Conservation (phyloP, 139 green algal genomes). For the Chara braunii region DNA sequence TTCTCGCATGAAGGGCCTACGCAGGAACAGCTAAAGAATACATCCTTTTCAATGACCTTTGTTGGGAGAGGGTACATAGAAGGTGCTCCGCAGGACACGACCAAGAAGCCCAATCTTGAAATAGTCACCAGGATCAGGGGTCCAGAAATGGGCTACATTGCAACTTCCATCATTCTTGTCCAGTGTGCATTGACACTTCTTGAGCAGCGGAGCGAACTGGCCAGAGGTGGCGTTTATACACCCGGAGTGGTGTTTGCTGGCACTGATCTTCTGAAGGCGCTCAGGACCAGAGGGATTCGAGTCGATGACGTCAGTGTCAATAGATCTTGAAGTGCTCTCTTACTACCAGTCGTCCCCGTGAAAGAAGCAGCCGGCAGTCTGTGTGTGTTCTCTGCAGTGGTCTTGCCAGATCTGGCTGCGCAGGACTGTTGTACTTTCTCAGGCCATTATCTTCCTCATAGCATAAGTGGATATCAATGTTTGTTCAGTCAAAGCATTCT, state of each 20-base stretch:
- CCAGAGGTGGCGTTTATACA: constrained; percentile 15
- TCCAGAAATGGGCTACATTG: constrained; percentile 11
- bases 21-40: constrained; percentile 11
- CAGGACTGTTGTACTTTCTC: too few relatives aligned
- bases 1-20: constrained; percentile 29
- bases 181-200: constrained; percentile 7
- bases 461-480: too few relatives aligned
- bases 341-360: too few relatives aligned
- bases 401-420: too few relatives aligned
- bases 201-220: background rate
- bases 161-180: constrained; percentile 25
- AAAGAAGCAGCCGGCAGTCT: too few relatives aligned
- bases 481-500: too few relatives aligned
- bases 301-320: constrained; percentile 11
- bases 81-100: background rate
- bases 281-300: background rate
- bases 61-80: constrained; percentile 11
- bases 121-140: background rate
- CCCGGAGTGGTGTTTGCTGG: constrained; percentile 10
- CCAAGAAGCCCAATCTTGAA: background rate
- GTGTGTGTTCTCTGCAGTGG: too few relatives aligned
- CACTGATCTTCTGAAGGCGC: constrained; percentile 1
- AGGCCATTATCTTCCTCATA: too few relatives aligned
- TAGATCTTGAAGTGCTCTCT: too few relatives aligned
- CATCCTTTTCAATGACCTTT: constrained; percentile 7